Conservation (phyloP, 139 green algal genomes). For the Chlamydomonas applanata region DNA sequence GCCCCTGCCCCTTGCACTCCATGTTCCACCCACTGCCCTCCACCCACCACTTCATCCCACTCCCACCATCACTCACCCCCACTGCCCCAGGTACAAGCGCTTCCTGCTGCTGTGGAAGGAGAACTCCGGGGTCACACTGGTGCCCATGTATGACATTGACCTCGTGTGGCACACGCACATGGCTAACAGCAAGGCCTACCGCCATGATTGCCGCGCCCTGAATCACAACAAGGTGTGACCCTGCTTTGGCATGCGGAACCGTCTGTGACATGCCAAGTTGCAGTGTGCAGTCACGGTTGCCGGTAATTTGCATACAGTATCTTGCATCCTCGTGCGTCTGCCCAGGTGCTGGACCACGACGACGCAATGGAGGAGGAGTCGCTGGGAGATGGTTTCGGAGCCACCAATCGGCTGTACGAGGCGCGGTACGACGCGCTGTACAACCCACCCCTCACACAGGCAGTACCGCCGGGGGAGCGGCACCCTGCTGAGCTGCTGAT, state of each 20-base stretch:
- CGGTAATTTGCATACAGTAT: too few relatives aligned
- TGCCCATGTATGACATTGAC: constrained; percentile 16
- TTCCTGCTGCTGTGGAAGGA: constrained; percentile 13
- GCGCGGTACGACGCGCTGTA: constrained; percentile 5
- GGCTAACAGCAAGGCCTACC: neutral
- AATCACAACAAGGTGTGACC: neutral
- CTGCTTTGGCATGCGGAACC: too few relatives aligned
- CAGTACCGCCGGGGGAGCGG: neutral
- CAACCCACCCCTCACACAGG: constrained; percentile 10
- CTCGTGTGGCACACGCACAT: constrained; percentile 19
- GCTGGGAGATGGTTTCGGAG: neutral
- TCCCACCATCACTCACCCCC: too few relatives aligned
- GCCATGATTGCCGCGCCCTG: neutral
- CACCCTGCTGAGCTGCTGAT: neutral
- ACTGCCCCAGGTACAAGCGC: constrained; percentile 5
- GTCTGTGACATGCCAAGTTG: too few relatives aligned
- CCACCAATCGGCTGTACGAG: constrained; percentile 4
- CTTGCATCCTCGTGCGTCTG: too few relatives aligned
- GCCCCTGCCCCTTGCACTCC: too few relatives aligned
- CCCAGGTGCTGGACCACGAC: neutral
- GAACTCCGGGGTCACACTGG: neutral
- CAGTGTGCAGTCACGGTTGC: too few relatives aligned
- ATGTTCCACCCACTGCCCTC: too few relatives aligned
- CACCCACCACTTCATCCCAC: too few relatives aligned
- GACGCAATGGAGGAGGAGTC: neutral